Conservation (phyloP, 176 grass and related monocot genomes). For the Lolium multiflorum region DNA sequence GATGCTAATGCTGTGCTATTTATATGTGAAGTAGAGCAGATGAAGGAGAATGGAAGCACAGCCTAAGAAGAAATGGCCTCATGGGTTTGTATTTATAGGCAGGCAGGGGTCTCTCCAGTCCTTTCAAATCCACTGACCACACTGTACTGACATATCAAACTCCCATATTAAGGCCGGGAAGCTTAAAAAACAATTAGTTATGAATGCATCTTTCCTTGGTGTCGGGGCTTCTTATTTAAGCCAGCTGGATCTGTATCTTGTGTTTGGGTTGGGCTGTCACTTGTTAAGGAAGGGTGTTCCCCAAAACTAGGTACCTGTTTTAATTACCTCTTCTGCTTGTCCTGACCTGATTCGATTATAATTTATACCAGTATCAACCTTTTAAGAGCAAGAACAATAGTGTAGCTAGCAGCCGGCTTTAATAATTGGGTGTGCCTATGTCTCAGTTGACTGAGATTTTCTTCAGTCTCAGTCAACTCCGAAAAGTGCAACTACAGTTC, state of each 20-base stretch:
- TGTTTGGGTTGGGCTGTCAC: constrained; percentile 57
- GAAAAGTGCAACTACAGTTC: too few species aligned
- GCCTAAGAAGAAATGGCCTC: constrained; percentile 28
- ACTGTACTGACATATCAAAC: constrained; percentile 53
- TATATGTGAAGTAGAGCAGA: constrained; percentile 33
- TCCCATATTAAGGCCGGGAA: constrained; percentile 34
- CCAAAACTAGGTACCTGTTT: constrained; percentile 51
- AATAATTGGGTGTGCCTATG: too few species aligned
- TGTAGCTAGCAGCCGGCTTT: too few species aligned
- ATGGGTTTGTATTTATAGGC: constrained; percentile 48
- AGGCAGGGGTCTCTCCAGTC: constrained; percentile 23
- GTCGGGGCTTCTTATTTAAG: constrained; percentile 37
- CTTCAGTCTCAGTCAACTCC: too few species aligned
- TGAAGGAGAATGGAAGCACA: constrained; percentile 33
- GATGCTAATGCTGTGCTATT: constrained; percentile 31
- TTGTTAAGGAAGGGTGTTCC: constrained; percentile 77
- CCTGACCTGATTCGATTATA: constrained; percentile 7
- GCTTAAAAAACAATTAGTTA: constrained; percentile 21
- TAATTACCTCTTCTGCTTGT: constrained; percentile 26
- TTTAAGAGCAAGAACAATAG: too few species aligned
- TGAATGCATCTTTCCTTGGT: constrained; percentile 15
- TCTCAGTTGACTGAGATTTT: too few species aligned
- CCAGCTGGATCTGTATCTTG: constrained; percentile 14
- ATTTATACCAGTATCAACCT: constrained; percentile 22
- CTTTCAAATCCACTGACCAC: background rate